These are phyloP conservation scores for Canna indica DNA, from an alignment of 176 grass and related monocot species.

Conservation along the genomic window DNA sequence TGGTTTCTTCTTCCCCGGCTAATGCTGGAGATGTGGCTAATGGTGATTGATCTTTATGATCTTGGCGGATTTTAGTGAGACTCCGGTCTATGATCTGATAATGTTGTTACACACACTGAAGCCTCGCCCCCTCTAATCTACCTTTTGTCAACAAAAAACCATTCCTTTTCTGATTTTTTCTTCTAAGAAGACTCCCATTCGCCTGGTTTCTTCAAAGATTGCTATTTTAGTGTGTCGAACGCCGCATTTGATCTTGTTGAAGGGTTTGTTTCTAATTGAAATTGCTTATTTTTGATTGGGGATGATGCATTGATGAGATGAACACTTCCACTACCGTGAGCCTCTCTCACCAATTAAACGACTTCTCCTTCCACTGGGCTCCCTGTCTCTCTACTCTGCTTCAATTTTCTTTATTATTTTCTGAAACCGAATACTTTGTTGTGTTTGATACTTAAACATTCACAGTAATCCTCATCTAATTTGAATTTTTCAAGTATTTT, in stretches of 20 bases:
- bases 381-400: background rate
- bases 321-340: background rate
- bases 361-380: conserved; percentile 12
- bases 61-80: conserved; percentile 12
- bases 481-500: no score
- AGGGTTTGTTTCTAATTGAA: background rate
- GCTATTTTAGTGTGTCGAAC: background rate
- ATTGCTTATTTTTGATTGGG: background rate
- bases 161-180: background rate
- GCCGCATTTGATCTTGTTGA: background rate
- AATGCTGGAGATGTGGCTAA: background rate
- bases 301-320: conserved; percentile 4
- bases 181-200: background rate
- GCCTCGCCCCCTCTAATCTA: background rate
- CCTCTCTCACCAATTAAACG: background rate
- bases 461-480: no score
- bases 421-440: no score
- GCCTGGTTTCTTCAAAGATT: background rate
- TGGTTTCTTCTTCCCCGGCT: background rate
- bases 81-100: conserved; percentile 9
- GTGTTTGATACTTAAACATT: no score
- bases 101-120: conserved; percentile 15
- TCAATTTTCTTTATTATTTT: background rate
- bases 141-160: no score
- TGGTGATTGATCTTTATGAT: conserved; percentile 9